A percentile compares a stretch with the other conserved stretches of the same genome.
phyloP scores from a whole-genome alignment of 352 stramenopile genomes.

The Pythium vanterpoolii region DNA sequence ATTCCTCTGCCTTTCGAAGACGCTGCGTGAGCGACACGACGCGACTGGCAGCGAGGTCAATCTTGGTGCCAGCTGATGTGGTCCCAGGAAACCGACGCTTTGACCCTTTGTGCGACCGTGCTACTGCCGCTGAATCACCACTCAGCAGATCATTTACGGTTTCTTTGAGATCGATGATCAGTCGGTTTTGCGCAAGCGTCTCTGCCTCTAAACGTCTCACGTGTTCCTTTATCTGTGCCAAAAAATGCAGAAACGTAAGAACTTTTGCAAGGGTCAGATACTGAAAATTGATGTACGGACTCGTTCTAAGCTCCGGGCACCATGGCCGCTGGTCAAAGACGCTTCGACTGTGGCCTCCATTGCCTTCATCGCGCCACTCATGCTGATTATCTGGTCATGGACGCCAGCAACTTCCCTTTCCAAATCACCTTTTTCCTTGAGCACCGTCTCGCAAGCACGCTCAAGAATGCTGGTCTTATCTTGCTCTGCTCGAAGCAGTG shows the following conservation, averaged over 20 bases:
- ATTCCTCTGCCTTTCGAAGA: constrained; percentile 33
- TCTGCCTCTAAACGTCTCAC: constrained; percentile 46
- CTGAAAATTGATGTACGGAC: neutral
- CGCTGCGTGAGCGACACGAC: constrained; percentile 33
- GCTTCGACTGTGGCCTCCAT: constrained; percentile 47
- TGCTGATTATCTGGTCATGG: constrained; percentile 49
- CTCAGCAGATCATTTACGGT: constrained; percentile 30
- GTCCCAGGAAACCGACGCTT: neutral
- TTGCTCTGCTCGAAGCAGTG: constrained; percentile 12
- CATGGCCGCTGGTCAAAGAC: neutral
- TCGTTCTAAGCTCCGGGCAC: neutral
- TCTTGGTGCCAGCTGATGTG: neutral
- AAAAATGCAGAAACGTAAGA: neutral
- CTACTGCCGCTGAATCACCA: neutral
- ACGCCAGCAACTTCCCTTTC: constrained; percentile 34
- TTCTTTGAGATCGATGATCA: constrained; percentile 32
- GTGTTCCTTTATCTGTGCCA: constrained; percentile 32
- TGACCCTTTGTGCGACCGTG: neutral
- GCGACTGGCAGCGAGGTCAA: constrained; percentile 16
- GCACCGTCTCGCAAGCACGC: constrained; percentile 23
- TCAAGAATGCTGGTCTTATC: constrained; percentile 8
- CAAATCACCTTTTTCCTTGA: constrained; percentile 28
- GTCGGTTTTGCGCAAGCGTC: constrained; percentile 31
- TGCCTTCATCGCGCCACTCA: constrained; percentile 37
- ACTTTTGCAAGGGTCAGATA: neutral